Evolutionary conservation across 2,329 filamentous ascomycete genomes (phyloP), one percentile per base, ranked within the genome.

Genomic region (Diaporthe humulicola): DNA sequence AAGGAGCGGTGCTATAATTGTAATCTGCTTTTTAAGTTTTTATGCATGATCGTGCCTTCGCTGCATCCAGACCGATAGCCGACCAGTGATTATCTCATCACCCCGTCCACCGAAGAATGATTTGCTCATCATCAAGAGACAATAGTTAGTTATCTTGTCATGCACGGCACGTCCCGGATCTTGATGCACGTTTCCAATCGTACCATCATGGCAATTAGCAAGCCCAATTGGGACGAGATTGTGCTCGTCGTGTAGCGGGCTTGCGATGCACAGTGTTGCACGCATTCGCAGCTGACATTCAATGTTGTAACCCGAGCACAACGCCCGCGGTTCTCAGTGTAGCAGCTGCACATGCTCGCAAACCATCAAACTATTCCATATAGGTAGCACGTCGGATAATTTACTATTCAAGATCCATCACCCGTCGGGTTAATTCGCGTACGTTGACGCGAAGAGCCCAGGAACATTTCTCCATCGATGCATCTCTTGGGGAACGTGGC

Each of bases 391-490:
- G n/a, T 54, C 48, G 48, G 48, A 14, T 52, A 40, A 40, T 69
- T 69, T 69, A 30, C 7, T 38, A 4, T 4, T 40, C 22, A 40
- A 28, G n/a, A 40, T 10, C 9, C 25, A 28, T 54, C 15, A 40
- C 19, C 64, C 64, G 48, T 54, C 64, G 64, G 64, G 64, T 15
- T 22, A 67, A 69, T 54, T 54, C 33, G 48, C 52, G 4, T 15
- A 38, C 12, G 17, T 54, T 54, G 64, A 54, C 64, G 64, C 64
- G 48, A 40, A 22, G 33, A 69, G 28, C 15, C 64, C 48, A 69
- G 30, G 48, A 69, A 9, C 14, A 54, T 54, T 69, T 69, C 64
- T 69, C 48, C 64, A 54, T 69, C 19, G 22, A n/a, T n/a, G 33
- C 61, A 25, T 42, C 61, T 19, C 4, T 28, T 52, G 30, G 42